A percentile compares a stretch with the other conserved stretches of the same genome.
Evolutionary conservation across 345 rosid genomes (phyloP).

Genomic region (Alliaria petiolata): DNA sequence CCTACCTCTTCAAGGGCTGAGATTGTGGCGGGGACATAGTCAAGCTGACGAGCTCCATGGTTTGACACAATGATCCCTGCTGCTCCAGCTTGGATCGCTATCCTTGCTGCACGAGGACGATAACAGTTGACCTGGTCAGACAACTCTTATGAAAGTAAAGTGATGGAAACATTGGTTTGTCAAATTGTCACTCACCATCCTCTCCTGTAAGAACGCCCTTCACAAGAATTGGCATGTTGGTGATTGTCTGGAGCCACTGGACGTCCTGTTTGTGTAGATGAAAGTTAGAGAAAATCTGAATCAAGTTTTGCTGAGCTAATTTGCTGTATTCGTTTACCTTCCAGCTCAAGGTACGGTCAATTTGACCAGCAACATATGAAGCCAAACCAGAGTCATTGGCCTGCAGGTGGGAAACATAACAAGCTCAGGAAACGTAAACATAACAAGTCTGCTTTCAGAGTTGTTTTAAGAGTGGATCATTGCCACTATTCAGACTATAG

Average conservation of each 20-base stretch:
- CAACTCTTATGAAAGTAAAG: background rate
- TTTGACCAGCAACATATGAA: conserved; percentile 80
- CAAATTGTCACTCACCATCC: conserved; percentile 45
- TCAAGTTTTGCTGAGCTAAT: background rate
- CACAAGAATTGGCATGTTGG: conserved; percentile 70
- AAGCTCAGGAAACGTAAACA: background rate
- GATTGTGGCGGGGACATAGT: conserved; percentile 68
- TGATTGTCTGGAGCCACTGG: conserved; percentile 78
- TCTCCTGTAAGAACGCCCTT: conserved; percentile 84
- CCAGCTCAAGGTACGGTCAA: conserved; percentile 79
- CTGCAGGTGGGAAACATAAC: conserved; percentile 33
- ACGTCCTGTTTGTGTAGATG: conserved; percentile 44
- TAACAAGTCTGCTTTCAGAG: background rate
- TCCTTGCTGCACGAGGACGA: conserved; percentile 45
- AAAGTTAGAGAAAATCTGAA: background rate
- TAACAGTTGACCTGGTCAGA: background rate
- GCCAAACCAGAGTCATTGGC: conserved; percentile 75
- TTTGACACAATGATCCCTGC: conserved; percentile 86
- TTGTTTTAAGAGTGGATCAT: background rate
- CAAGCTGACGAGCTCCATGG: conserved; percentile 91
- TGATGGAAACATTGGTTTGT: background rate
- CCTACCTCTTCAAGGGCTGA: conserved; percentile 77
- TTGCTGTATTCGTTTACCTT: conserved; percentile 41
- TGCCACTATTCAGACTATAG: background rate
- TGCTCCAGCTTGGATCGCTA: conserved; percentile 62